These are phyloP conservation scores for Tylopilus plumbeoviolaceoides DNA, from an alignment of 768 basidiomycete genomes.

Conservation along the genomic window DNA sequence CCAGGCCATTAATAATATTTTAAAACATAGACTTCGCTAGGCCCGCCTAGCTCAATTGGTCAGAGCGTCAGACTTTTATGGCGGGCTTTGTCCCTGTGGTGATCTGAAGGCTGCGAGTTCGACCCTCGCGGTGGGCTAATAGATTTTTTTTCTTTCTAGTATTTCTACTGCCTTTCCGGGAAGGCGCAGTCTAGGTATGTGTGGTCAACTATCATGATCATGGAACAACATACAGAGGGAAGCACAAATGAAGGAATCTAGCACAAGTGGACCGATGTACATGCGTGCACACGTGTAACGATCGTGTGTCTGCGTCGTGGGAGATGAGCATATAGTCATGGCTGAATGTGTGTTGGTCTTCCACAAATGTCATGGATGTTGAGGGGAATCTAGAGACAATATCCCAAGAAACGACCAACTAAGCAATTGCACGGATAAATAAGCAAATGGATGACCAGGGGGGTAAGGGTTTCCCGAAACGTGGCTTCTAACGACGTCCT, in stretches of 20 bases:
- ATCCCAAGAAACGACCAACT: slow-evolving; percentile 27
- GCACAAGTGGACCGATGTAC: slow-evolving; percentile 6
- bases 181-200: slow-evolving; percentile 22
- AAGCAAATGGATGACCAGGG: slow-evolving; percentile 15
- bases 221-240: slow-evolving; percentile 15
- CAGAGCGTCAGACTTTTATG: slow-evolving; percentile 57
- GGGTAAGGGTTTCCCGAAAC: slow-evolving; percentile 7
- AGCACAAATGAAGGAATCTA: slow-evolving; percentile 10
- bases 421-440: slow-evolving; percentile 25
- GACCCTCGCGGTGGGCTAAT: slow-evolving; percentile 79
- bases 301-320: slow-evolving; percentile 4
- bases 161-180: too few species aligned
- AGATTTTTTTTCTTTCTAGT: neutral
- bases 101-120: slow-evolving; percentile 85
- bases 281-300: slow-evolving; percentile 8
- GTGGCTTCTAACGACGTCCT: slow-evolving; percentile 24
- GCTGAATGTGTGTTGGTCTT: slow-evolving; percentile 15
- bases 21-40: neutral
- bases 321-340: slow-evolving; percentile 16
- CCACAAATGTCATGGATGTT: slow-evolving; percentile 20
- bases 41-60: slow-evolving; percentile 62
- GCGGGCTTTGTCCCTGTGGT: slow-evolving; percentile 22
- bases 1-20: too few species aligned
- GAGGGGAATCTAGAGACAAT: slow-evolving; percentile 23
- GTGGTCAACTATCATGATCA: slow-evolving; percentile 14